These are phyloP conservation scores for Phytophthora podocarpi DNA, from an alignment of 352 stramenopile species.

Conservation along the genomic window DNA sequence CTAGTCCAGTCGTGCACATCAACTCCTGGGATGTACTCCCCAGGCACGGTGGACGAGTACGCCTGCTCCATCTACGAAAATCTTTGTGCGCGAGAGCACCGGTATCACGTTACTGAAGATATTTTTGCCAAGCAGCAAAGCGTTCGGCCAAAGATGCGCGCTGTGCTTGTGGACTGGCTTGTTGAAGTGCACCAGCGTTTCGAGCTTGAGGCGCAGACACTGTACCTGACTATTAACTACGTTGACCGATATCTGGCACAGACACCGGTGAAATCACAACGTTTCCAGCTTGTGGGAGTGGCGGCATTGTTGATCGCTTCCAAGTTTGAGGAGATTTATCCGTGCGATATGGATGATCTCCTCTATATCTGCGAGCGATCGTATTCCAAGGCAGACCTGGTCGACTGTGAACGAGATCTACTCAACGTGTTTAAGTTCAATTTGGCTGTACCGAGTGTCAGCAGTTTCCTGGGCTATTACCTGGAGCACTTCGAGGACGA, in stretches of 20 bases:
- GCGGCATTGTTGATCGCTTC: conserved; percentile 95
- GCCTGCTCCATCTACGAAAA: conserved; percentile 58
- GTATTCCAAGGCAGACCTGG: conserved; percentile 87
- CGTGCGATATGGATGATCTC: conserved; percentile 96
- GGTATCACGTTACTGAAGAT: conserved; percentile 54
- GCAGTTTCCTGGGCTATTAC: conserved; percentile 96
- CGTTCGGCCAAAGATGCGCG: conserved; percentile 64
- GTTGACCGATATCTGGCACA: conserved; percentile 97
- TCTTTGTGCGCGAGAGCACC: conserved; percentile 45
- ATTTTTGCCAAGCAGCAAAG: conserved; percentile 58
- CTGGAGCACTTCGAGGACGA: conserved; percentile 78
- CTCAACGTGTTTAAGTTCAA: conserved; percentile 96
- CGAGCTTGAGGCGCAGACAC: conserved; percentile 96
- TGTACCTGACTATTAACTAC: conserved; percentile 98
- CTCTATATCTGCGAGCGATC: conserved; percentile 98
- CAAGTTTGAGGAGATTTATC: conserved; percentile 99
- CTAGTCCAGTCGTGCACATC: background rate
- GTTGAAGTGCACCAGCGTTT: conserved; percentile 99
- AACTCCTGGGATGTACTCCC: conserved; percentile 33
- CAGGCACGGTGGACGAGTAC: conserved; percentile 56
- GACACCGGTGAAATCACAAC: conserved; percentile 87
- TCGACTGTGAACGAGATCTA: conserved; percentile 94
- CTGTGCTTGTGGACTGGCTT: conserved; percentile 81
- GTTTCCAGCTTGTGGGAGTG: conserved; percentile 98
- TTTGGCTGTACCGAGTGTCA: conserved; percentile 94